Percentiles rank a stretch among this genome's conserved stretches.
phyloP scores from a whole-genome alignment of 2,329 filamentous ascomycete genomes.

The Cryphonectria parasitica region DNA sequence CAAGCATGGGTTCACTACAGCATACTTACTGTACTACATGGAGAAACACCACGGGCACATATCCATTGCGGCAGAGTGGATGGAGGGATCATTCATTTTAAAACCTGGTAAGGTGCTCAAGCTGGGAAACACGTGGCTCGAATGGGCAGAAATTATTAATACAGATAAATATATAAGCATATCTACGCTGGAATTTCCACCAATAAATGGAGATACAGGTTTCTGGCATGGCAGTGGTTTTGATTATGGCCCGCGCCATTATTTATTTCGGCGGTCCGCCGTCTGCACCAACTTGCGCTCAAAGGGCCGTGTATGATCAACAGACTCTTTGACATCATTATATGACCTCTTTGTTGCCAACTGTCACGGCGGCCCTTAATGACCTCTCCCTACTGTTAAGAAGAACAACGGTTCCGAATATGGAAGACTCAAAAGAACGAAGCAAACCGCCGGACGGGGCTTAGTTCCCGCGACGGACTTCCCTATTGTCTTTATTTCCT shows the following conservation, averaged over 20 bases:
- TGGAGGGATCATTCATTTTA: background rate
- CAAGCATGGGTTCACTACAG: background rate
- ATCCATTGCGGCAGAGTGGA: background rate
- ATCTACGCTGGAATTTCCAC: background rate
- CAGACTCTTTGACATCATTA: background rate
- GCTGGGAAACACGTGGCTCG: background rate
- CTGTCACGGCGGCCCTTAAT: background rate
- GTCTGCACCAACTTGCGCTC: background rate
- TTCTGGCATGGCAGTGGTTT: background rate
- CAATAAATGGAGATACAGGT: background rate
- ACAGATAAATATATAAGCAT: conserved; percentile 18
- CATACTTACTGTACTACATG: background rate
- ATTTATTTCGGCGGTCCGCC: background rate
- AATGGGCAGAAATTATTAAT: background rate
- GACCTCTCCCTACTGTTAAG: background rate
- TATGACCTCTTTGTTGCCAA: background rate
- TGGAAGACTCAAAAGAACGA: background rate
- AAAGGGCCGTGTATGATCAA: background rate
- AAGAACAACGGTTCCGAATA: background rate
- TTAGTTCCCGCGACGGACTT: background rate
- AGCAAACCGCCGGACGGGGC: background rate
- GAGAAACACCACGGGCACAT: background rate
- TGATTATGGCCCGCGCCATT: background rate
- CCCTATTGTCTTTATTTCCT: background rate
- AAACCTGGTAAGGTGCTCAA: background rate